Evolutionary conservation across 805 yeast genomes (phyloP), one percentile per base, ranked within the genome.

Genomic region (Saccharomycopsis fibuligera): DNA sequence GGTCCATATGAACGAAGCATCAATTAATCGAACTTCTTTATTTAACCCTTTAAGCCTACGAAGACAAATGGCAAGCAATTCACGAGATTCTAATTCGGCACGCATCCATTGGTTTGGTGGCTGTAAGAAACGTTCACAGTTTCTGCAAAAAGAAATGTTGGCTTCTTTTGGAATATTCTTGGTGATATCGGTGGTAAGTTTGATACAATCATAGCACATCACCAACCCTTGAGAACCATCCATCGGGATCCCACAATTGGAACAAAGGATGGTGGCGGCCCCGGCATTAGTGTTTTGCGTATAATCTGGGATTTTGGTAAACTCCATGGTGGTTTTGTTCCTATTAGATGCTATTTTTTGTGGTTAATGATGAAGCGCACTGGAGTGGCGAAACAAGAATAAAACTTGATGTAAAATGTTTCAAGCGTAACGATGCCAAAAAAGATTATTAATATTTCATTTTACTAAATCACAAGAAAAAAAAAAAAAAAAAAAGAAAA

Each of bases 171-270:
- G 97, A 48, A 85, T 83, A 41, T 96, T 96, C 57, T 83, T 88
- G 1, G 99, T 89, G 58, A 93, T 88, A 65, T 91, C 97, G 51
- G 88, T 93, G 2, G 88, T 88, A 61, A 91, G 71, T 66, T 88
- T 87, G 63, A 93, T 86, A 79, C 99, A 93, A 68, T 93, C 98
- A 73, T 86, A 83, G 71, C 99, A 93, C 95, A 91, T 88, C 24
- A 89, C 95, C 49, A 90, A 70, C 12, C 96, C 96, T 23, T 79
- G 69, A 22, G 97, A 87, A 39, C 98, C 98, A 63, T 93, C 98
- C 78, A 93, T 87, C 39, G 98, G 97, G 49, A 85, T 87, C 69
- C 98, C 98, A 83, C 99, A 93, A 83, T 87, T 88, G 69, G 96
- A 89, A 74, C 99, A 93, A 50, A 93, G 78, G 53, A 93, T 93